Base-by-base conservation (phyloP, 2,329 filamentous ascomycete species). In the Sarocladiaceae sp. region DNA sequence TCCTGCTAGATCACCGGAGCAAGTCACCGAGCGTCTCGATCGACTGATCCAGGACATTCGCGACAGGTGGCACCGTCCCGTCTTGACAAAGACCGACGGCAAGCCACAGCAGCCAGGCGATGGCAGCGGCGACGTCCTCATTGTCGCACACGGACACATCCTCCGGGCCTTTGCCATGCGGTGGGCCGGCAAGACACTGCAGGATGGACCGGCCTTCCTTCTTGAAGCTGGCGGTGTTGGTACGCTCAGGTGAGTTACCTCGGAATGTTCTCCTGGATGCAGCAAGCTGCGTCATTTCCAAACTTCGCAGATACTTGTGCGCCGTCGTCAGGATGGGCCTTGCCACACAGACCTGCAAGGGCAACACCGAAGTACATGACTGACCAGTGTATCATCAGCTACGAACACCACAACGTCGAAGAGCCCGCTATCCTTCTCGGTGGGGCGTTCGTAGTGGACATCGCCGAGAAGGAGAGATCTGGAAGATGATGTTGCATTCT, bases 131-230 rank as follows among this genome's bases (percentile, higher is more conserved):
- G 70, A 72, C 64, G 56, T 74, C 63, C 10, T 80, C 22, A 76
- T 96, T 47, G 90, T 97, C 5, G 92, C 90, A 20, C 92, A 97
- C 65, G 92, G 92, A 0, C 92, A 96, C 71, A 93, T 96, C 53
- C 72, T 97, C 51, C 78, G 92, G 15, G 89, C 90, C 0, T 90
- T 97, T 66, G 91, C 92, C 6, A 89, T 93, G 75, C 79, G 91
- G 28, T 97, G 92, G 92, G 79, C 85, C 0, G 82, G 83, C 0
- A 87, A 87, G 71, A 76, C 81, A 12, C 73, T 97, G 54, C 79
- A 82, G 52, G 85, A 90, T 48, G 90, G 87, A 7, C 87, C 90
- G 35, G 81, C 84, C 5, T 83, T 97, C 65, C 75, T 96, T 55
- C 72, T 97, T n/a, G 92, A 97, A 66, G 88, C 90, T 5, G 90